Evolutionary conservation across 2,329 filamentous ascomycete species (phyloP).

Genomic region (Niveomyces coronatus): DNA sequence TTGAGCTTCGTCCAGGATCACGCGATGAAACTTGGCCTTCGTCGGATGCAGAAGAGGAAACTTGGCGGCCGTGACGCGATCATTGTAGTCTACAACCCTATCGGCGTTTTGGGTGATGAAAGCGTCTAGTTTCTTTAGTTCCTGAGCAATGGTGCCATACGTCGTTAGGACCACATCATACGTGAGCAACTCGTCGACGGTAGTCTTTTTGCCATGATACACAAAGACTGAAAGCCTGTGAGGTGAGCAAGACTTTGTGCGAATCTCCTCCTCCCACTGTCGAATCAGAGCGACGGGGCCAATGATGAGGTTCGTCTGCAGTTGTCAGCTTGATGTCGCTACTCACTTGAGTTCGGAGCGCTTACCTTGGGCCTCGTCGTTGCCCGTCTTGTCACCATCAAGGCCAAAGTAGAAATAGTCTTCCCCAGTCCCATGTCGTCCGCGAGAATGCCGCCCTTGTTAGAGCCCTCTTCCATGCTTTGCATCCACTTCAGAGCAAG

Average conservation of each 20-base stretch:
- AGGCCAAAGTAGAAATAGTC: slow-evolving; percentile 72
- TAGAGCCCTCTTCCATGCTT: slow-evolving; percentile 64
- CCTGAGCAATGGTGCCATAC: slow-evolving; percentile 60
- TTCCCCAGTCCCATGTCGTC: slow-evolving; percentile 94
- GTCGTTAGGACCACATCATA: slow-evolving; percentile 78
- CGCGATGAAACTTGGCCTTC: slow-evolving; percentile 57
- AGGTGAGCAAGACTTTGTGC: slow-evolving; percentile 50
- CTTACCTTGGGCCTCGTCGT: slow-evolving; percentile 27
- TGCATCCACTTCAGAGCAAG: slow-evolving; percentile 77
- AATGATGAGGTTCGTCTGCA: slow-evolving; percentile 71
- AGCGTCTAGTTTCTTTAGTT: slow-evolving; percentile 52
- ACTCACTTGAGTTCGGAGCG: too few relatives aligned
- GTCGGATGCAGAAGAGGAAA: slow-evolving; percentile 51
- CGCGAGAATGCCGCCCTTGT: slow-evolving; percentile 79
- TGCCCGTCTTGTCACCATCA: slow-evolving; percentile 62
- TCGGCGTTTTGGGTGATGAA: slow-evolving; percentile 40
- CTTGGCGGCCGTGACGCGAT: slow-evolving; percentile 24
- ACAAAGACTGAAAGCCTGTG: slow-evolving; percentile 56
- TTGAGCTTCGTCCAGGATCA: slow-evolving; percentile 84
- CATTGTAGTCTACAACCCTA: slow-evolving; percentile 25
- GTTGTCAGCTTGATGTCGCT: slow-evolving; percentile 26
- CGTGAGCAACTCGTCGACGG: slow-evolving; percentile 47
- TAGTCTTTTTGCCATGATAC: slow-evolving; percentile 59
- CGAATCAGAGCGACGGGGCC: slow-evolving; percentile 69
- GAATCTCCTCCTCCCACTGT: slow-evolving; percentile 78